These are phyloP conservation scores for Chamaecrista fasciculata DNA, from an alignment of 306 rosid genomes.

Conservation along the genomic window DNA sequence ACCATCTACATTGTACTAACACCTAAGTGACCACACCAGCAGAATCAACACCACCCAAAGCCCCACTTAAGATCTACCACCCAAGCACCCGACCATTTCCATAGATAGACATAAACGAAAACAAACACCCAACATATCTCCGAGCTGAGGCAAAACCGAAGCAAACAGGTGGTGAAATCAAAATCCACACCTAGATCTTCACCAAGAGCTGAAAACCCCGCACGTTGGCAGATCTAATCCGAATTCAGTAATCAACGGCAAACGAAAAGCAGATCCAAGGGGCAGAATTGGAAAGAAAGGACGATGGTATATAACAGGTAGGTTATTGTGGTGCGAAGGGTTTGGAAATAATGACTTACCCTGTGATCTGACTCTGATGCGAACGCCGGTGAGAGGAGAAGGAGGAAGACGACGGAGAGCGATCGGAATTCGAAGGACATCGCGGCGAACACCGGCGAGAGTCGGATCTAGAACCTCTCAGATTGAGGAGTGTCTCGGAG, in stretches of 20 bases:
- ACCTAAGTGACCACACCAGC: background rate
- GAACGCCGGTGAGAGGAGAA: conserved; percentile 39
- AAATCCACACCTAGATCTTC: conserved; percentile 3
- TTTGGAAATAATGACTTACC: conserved; percentile 38
- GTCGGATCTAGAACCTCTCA: conserved; percentile 49
- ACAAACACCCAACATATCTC: background rate
- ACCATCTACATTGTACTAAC: conserved; percentile 9
- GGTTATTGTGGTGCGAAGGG: background rate
- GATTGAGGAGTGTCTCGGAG: background rate
- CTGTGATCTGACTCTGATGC: conserved; percentile 94
- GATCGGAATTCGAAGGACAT: conserved; percentile 66
- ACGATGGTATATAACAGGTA: background rate
- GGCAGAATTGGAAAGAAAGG: background rate
- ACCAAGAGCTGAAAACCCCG: background rate
- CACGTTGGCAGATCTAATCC: conserved; percentile 43
- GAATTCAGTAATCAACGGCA: conserved; percentile 13
- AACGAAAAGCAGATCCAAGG: conserved; percentile 38
- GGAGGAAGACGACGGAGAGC: conserved; percentile 36
- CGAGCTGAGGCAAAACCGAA: conserved; percentile 15
- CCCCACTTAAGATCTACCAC: conserved; percentile 28
- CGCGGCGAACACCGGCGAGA: conserved; percentile 48
- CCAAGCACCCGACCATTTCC: background rate
- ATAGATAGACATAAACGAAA: background rate
- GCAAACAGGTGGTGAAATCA: background rate
- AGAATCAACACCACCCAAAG: background rate